Evolutionary conservation across 2,329 filamentous ascomycete species (phyloP).

Genomic region (Grosmannia huntii): DNA sequence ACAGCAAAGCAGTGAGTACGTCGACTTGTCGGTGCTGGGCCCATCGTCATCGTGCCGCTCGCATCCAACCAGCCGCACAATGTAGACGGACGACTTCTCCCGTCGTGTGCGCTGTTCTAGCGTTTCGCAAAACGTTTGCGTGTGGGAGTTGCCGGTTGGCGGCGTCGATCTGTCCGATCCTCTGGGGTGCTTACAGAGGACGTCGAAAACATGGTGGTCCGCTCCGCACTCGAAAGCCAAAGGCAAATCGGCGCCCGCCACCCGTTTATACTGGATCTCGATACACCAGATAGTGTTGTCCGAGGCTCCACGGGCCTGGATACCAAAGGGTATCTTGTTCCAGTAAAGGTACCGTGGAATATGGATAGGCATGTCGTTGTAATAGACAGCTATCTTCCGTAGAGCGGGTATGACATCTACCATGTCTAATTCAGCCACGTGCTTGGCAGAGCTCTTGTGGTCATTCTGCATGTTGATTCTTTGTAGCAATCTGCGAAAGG

Average conservation of each 20-base stretch:
- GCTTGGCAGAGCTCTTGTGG: no score
- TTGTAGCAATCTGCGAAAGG: background rate
- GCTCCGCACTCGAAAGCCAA: slow-evolving; percentile 3
- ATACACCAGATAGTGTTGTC: background rate
- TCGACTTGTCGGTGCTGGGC: slow-evolving; percentile 5
- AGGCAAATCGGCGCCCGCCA: slow-evolving; percentile 5
- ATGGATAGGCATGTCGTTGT: background rate
- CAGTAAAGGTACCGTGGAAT: background rate
- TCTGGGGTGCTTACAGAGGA: background rate
- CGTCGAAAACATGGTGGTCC: slow-evolving; percentile 1
- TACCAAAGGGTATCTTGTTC: slow-evolving; percentile 1
- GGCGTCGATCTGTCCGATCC: no score
- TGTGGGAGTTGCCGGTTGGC: background rate
- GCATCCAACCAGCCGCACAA: slow-evolving; percentile 14
- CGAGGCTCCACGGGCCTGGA: background rate
- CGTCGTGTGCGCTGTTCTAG: slow-evolving; percentile 1
- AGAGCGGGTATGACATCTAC: background rate
- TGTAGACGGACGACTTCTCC: slow-evolving; percentile 13
- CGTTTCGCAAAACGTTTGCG: background rate
- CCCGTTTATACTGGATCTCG: slow-evolving; percentile 9
- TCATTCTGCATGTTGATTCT: background rate
- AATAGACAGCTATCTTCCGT: no score
- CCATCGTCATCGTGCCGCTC: slow-evolving; percentile 5
- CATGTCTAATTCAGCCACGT: no score
- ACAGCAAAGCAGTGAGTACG: slow-evolving; percentile 9